These are phyloP conservation scores for Flaveria bidentis DNA, from an alignment of 129 eudicot genomes.

Conservation along the genomic window DNA sequence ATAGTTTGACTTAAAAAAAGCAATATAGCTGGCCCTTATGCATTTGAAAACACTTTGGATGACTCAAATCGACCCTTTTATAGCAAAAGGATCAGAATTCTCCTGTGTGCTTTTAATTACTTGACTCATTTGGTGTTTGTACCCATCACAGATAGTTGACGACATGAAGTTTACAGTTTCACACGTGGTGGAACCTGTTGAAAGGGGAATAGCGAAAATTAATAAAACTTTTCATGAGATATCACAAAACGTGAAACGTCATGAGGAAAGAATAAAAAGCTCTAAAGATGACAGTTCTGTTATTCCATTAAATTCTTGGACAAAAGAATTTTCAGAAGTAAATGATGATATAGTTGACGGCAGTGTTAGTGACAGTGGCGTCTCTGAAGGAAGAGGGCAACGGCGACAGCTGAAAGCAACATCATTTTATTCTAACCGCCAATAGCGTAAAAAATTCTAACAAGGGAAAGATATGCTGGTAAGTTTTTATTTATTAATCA, in stretches of 20 bases:
- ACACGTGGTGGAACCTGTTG: slow-evolving; percentile 94
- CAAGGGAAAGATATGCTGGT: slow-evolving; percentile 12
- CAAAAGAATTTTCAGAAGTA: slow-evolving; percentile 63
- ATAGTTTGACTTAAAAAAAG: not conserved
- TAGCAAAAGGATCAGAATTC: slow-evolving; percentile 1
- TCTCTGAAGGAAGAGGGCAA: slow-evolving; percentile 47
- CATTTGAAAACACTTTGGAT: too few species aligned
- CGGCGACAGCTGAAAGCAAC: slow-evolving; percentile 40
- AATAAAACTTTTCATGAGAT: slow-evolving; percentile 80
- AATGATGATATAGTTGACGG: slow-evolving; percentile 51
- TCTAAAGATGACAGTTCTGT: slow-evolving; percentile 78
- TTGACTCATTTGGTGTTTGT: slow-evolving; percentile 20
- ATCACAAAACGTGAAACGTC: slow-evolving; percentile 79
- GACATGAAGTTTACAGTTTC: slow-evolving; percentile 97
- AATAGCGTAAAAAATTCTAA: slow-evolving; percentile 31
- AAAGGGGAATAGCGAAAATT: slow-evolving; percentile 78
- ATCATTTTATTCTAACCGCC: slow-evolving; percentile 41
- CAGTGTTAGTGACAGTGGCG: slow-evolving; percentile 74
- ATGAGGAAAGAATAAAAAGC: slow-evolving; percentile 58
- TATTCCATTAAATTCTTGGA: slow-evolving; percentile 70
- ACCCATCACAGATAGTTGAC: slow-evolving; percentile 62
- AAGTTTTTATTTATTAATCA: not conserved
- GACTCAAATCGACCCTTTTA: slow-evolving; percentile 8
- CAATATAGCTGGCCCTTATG: not conserved
- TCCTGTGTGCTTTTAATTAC: not conserved